Percentiles rank a stretch among this genome's conserved stretches.
Conservation (phyloP, 345 rosid genomes). For the Gossypium raimondii region DNA sequence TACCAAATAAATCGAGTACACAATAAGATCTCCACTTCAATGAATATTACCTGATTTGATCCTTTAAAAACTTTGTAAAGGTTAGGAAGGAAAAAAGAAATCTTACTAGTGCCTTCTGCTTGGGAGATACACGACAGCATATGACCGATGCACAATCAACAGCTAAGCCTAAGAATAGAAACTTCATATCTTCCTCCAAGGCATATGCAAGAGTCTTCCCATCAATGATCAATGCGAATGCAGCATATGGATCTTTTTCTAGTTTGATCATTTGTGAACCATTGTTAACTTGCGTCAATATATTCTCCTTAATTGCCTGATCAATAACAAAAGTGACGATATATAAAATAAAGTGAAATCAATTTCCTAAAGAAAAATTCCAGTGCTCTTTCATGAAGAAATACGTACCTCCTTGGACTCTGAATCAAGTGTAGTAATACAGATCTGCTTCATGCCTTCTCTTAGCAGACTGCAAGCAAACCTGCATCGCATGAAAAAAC, state of each 20-base stretch:
- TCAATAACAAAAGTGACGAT: constrained; percentile 21
- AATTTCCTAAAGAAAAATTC: constrained; percentile 16
- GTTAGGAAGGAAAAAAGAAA: constrained; percentile 11
- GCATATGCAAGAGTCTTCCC: constrained; percentile 82
- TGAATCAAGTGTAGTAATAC: constrained; percentile 49
- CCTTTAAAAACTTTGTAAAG: not conserved
- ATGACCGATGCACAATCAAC: constrained; percentile 96
- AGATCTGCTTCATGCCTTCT: constrained; percentile 93
- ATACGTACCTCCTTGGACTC: constrained; percentile 58
- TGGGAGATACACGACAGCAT: constrained; percentile 98
- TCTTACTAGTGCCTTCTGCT: constrained; percentile 91
- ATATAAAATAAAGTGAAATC: constrained; percentile 26
- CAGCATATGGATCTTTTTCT: constrained; percentile 87
- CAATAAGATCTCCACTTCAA: not conserved
- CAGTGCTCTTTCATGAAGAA: constrained; percentile 15
- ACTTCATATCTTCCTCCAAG: constrained; percentile 84
- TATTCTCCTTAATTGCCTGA: constrained; percentile 72
- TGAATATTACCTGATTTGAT: not conserved
- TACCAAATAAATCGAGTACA: constrained; percentile 6
- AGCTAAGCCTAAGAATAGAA: constrained; percentile 76
- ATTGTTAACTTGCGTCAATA: constrained; percentile 74
- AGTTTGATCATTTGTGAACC: constrained; percentile 80
- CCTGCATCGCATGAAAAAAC: constrained; percentile 42
- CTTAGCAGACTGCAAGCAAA: constrained; percentile 89
- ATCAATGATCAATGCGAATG: constrained; percentile 90